These are phyloP conservation scores for Penicillium antarcticum DNA, from an alignment of 495 filamentous ascomycete species.

Conservation along the genomic window DNA sequence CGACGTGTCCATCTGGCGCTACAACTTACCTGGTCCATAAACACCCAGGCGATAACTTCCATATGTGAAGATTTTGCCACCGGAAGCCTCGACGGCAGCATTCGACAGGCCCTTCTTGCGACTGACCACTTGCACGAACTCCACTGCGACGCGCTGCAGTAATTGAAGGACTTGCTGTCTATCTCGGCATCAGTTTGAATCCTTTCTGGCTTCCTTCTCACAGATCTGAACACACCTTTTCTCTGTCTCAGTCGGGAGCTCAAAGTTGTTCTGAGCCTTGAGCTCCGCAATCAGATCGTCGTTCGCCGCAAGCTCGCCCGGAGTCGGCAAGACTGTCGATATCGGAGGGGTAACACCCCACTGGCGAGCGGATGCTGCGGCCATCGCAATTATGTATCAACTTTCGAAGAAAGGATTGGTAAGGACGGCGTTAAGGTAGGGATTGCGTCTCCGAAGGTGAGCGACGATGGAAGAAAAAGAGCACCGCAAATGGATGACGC, in stretches of 20 bases:
- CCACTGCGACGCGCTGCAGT: slow-evolving; percentile 73
- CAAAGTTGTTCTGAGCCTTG: slow-evolving; percentile 83
- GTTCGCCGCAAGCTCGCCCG: slow-evolving; percentile 69
- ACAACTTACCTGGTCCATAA: slow-evolving; percentile 70
- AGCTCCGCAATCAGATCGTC: slow-evolving; percentile 77
- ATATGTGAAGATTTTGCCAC: slow-evolving; percentile 90
- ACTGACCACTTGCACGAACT: slow-evolving; percentile 79
- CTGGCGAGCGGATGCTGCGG: slow-evolving; percentile 45
- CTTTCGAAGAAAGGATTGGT: slow-evolving; percentile 2
- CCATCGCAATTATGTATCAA: slow-evolving; percentile 45
- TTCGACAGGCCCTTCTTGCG: slow-evolving; percentile 72
- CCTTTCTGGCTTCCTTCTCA: not conserved
- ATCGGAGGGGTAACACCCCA: slow-evolving; percentile 88
- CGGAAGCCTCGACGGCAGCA: slow-evolving; percentile 71
- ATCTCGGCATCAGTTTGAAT: slow-evolving; percentile 5
- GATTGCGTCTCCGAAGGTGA: slow-evolving; percentile 21
- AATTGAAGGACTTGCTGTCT: slow-evolving; percentile 58
- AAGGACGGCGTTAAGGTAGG: slow-evolving; percentile 19
- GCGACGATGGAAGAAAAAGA: not conserved
- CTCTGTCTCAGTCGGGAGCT: slow-evolving; percentile 72
- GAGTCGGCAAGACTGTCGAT: slow-evolving; percentile 69
- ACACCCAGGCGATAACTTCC: slow-evolving; percentile 93
- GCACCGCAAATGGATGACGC: not conserved
- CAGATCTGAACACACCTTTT: slow-evolving; percentile 52
- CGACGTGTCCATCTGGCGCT: not conserved